These are phyloP conservation scores for Aquilaria sinensis DNA, from an alignment of 345 rosid genomes.

Conservation along the genomic window DNA sequence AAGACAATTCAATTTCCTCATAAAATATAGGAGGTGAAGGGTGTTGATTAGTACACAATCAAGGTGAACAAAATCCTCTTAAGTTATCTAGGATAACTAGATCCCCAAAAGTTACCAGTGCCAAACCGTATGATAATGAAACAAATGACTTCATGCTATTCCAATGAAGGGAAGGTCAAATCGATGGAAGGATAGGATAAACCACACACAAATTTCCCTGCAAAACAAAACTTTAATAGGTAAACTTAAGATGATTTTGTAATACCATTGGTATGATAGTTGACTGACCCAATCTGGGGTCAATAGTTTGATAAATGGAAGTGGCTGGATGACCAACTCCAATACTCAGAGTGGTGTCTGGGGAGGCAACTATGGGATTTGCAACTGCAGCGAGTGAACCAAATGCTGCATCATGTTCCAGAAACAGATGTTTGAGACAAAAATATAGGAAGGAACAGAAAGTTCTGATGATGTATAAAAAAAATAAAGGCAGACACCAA, in stretches of 20 bases:
- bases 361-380: constrained; percentile 41
- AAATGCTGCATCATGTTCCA: constrained; percentile 48
- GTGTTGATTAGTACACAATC: too few relatives aligned
- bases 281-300: constrained; percentile 34
- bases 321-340: constrained; percentile 51
- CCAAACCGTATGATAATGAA: neutral
- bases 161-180: neutral
- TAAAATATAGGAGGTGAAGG: too few relatives aligned
- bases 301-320: constrained; percentile 59
- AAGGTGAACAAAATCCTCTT: too few relatives aligned
- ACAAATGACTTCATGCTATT: neutral
- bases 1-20: too few relatives aligned
- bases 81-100: too few relatives aligned
- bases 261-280: constrained; percentile 24
- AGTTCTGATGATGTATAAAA: neutral
- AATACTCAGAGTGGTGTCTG: constrained; percentile 36
- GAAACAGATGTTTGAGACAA: neutral
- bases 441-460: constrained; percentile 4
- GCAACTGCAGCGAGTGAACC: constrained; percentile 52
- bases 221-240: neutral
- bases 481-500: neutral
- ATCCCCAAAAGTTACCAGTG: too few relatives aligned
- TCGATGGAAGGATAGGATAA: neutral
- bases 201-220: constrained; percentile 3
- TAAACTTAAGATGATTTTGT: neutral